A percentile compares a stretch with the other conserved stretches of the same genome.
phyloP scores from a whole-genome alignment of 306 rosid species.

The Potentilla sterilis region DNA sequence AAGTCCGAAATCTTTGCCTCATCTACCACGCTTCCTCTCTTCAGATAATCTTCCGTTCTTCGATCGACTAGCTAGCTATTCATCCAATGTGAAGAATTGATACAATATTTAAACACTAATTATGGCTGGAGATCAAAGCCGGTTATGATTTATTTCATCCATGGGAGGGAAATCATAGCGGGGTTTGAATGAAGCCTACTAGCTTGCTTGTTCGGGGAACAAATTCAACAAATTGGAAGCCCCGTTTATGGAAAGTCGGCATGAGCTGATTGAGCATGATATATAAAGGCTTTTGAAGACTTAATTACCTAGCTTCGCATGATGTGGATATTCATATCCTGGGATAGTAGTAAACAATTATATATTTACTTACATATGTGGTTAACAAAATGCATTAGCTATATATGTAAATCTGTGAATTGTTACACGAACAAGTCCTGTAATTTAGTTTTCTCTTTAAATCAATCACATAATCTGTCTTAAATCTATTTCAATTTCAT shows the following conservation, averaged over 20 bases:
- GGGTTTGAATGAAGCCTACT: background rate
- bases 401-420: background rate
- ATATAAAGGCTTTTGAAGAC: background rate
- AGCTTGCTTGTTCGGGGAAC: background rate
- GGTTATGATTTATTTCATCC: background rate
- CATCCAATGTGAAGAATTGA: background rate
- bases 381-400: background rate
- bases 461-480: background rate
- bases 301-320: background rate
- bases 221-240: background rate
- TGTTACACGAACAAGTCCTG: background rate
- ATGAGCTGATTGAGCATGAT: background rate
- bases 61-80: background rate
- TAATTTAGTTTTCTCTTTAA: background rate
- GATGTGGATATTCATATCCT: background rate
- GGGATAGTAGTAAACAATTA: background rate
- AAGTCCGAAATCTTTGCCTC: background rate
- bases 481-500: background rate
- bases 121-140: background rate
- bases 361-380: background rate
- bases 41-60: background rate
- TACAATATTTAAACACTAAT: background rate
- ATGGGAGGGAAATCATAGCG: background rate
- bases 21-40: slow-evolving; percentile 11
- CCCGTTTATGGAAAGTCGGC: background rate